phyloP scores from a whole-genome alignment of 1,284 basidiomycete genomes.

The Schizophyllum commune region DNA sequence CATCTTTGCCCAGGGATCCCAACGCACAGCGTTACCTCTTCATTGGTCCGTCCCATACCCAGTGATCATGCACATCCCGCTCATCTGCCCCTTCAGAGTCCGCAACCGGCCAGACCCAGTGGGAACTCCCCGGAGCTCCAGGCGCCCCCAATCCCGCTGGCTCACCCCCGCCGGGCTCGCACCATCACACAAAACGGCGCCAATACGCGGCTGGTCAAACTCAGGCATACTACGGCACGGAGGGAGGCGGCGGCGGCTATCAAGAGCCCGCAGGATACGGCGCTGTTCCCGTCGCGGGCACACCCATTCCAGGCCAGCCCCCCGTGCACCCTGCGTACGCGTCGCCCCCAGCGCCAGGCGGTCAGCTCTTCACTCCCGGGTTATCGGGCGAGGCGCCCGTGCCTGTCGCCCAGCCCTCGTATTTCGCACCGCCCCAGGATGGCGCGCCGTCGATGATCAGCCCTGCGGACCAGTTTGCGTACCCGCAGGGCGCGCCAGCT shows the following conservation, averaged over 20 bases:
- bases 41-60: conserved; percentile 39
- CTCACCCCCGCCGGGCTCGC: background rate
- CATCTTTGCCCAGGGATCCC: conserved; percentile 56
- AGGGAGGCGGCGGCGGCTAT: conserved; percentile 31
- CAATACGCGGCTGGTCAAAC: conserved; percentile 90
- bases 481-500: conserved; percentile 34
- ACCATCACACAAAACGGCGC: conserved; percentile 54
- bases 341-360: conserved; percentile 28
- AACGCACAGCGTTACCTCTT: conserved; percentile 79
- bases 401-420: conserved; percentile 22
- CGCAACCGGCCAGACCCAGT: conserved; percentile 39
- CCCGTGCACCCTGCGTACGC: conserved; percentile 18
- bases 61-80: conserved; percentile 2
- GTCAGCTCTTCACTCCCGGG: conserved; percentile 84
- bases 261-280: conserved; percentile 30
- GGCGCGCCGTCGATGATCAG: conserved; percentile 28
- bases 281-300: conserved; percentile 23
- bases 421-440: conserved; percentile 9
- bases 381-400: conserved; percentile 52
- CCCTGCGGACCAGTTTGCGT: conserved; percentile 3
- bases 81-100: conserved; percentile 28
- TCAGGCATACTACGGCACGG: conserved; percentile 71
- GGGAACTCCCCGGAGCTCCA: conserved; percentile 31
- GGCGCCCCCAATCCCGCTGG: conserved; percentile 4
- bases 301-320: conserved; percentile 16